Conservation (phyloP, 768 basidiomycete genomes). For the Grammothele lineata region DNA sequence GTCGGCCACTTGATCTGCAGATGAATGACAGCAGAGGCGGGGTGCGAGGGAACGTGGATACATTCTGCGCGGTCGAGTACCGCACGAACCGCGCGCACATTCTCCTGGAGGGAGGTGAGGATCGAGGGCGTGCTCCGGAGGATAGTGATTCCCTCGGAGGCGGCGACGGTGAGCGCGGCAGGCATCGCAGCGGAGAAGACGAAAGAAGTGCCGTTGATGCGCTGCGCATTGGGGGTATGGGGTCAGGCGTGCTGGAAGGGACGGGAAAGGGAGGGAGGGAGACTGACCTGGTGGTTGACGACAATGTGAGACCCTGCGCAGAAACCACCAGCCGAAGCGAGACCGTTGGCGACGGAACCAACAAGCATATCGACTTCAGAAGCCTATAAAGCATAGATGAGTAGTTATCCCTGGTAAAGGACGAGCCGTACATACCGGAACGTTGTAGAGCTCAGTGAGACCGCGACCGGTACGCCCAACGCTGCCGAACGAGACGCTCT, state of each 20-base stretch:
- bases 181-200: conserved; percentile 97
- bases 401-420: too few species aligned
- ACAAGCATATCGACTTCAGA: conserved; percentile 92
- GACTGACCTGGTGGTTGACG: conserved; percentile 77
- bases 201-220: conserved; percentile 92
- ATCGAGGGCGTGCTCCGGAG: conserved; percentile 73
- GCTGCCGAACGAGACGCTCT: conserved; percentile 89
- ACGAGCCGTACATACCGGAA: conserved; percentile 60
- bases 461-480: conserved; percentile 94
- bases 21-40: conserved; percentile 85
- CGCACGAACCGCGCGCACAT: conserved; percentile 70
- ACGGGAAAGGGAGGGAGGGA: too few species aligned
- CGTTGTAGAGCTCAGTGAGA: conserved; percentile 90
- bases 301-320: conserved; percentile 85
- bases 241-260: too few species aligned
- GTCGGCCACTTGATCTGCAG: conserved; percentile 52
- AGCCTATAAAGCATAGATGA: conserved; percentile 45
- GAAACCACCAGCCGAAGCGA: conserved; percentile 88
- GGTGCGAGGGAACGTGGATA: conserved; percentile 82
- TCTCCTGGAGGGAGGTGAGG: conserved; percentile 74
- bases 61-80: conserved; percentile 80
- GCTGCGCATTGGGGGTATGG: conserved; percentile 53
- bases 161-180: conserved; percentile 81
- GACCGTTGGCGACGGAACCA: conserved; percentile 81
- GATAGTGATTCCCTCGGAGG: conserved; percentile 80